phyloP scores from a whole-genome alignment of 2,329 filamentous ascomycete species.

The Colletotrichum liaoningense region DNA sequence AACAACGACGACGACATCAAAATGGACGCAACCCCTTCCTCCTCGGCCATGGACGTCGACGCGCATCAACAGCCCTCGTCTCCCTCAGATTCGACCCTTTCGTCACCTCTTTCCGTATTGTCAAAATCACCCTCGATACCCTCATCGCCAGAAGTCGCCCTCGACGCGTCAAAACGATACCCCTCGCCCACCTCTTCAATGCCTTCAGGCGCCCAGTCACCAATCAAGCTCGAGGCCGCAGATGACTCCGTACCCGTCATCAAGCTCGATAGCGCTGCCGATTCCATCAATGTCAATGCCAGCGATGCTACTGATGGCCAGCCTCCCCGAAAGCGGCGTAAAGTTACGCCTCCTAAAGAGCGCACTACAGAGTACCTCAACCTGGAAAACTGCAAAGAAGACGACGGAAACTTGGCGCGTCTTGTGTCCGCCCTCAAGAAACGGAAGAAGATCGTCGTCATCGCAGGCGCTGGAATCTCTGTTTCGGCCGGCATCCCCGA shows the following conservation, averaged over 20 bases:
- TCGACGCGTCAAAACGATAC: conserved; percentile 58
- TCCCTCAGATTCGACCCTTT: conserved; percentile 54
- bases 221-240: conserved; percentile 56
- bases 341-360: conserved; percentile 68
- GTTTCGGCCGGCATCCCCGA: conserved; percentile 97
- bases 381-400: conserved; percentile 62
- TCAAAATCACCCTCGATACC: conserved; percentile 65
- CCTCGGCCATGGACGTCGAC: conserved; percentile 33
- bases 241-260: conserved; percentile 43
- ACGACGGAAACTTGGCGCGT: conserved; percentile 70
- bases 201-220: conserved; percentile 63
- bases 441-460: conserved; percentile 96
- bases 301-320: conserved; percentile 73
- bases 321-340: conserved; percentile 81
- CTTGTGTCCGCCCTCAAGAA: conserved; percentile 82
- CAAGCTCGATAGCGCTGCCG: conserved; percentile 40
- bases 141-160: conserved; percentile 51
- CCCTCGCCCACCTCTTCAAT: conserved; percentile 59
- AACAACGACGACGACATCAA: conserved; percentile 3
- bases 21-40: conserved; percentile 26
- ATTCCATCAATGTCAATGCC: conserved; percentile 37
- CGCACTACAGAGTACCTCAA: conserved; percentile 88
- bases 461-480: conserved; percentile 96
- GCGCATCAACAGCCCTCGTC: conserved; percentile 19
- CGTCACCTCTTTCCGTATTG: conserved; percentile 66